A percentile compares a stretch with the other conserved stretches of the same genome.
Conservation (phyloP, 1,284 basidiomycete genomes). For the Tylopilus sp. region DNA sequence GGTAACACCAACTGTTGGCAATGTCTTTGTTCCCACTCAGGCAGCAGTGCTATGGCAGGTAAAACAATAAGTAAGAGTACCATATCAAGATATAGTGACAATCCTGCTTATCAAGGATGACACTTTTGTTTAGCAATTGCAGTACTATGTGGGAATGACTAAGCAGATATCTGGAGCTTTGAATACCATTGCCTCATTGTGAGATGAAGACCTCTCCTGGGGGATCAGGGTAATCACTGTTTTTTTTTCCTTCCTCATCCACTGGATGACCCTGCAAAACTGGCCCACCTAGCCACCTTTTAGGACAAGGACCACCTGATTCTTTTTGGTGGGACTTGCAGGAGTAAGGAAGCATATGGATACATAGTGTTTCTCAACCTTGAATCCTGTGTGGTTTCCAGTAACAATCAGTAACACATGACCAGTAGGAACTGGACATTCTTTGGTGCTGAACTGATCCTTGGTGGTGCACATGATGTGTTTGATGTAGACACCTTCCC, state of each 20-base stretch:
- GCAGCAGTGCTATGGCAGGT: not conserved
- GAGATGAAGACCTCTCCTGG: not conserved
- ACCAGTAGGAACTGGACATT: not conserved
- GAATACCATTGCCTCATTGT: not conserved
- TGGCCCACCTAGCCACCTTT: not conserved
- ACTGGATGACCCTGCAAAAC: conserved; percentile 1
- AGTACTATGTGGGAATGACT: not conserved
- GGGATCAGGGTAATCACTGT: conserved; percentile 1
- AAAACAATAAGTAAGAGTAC: not conserved
- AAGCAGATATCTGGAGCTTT: conserved; percentile 4
- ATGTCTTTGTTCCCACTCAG: not conserved
- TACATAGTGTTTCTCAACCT: not conserved
- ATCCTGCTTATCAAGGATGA: not conserved
- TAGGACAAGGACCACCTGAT: conserved; percentile 5
- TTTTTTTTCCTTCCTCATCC: not conserved
- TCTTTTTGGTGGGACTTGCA: conserved; percentile 8
- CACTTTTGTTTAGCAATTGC: no score
- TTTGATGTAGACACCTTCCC: conserved; percentile 2
- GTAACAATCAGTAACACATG: conserved; percentile 2
- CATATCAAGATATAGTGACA: no score
- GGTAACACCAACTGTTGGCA: no score
- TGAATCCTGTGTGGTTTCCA: conserved; percentile 1
- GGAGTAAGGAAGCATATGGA: conserved; percentile 3
- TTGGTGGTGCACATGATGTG: conserved; percentile 8
- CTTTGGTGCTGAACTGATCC: not conserved